phyloP scores from a whole-genome alignment of 768 basidiomycete species.

The Boletus huronensis region DNA sequence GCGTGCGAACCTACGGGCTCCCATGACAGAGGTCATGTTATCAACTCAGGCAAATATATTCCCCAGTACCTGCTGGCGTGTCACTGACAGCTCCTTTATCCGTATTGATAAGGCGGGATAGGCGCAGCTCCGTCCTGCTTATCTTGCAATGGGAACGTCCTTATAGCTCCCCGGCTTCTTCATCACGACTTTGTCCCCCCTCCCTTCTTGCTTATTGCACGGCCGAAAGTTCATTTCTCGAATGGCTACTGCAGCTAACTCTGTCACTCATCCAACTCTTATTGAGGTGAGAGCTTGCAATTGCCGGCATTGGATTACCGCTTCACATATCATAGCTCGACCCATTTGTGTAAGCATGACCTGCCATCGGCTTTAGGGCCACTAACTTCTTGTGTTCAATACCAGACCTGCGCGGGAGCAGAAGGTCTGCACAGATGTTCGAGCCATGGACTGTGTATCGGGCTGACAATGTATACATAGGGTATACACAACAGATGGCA shows the following conservation, averaged over 20 bases:
- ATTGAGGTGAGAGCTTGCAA: conserved; percentile 41
- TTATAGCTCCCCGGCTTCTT: conserved; percentile 3
- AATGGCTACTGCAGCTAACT: conserved; percentile 64
- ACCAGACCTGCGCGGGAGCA: conserved; percentile 50
- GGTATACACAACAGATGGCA: conserved; percentile 74
- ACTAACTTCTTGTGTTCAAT: background rate
- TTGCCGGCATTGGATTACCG: background rate
- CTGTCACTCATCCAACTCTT: conserved; percentile 54
- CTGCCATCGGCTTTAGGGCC: background rate
- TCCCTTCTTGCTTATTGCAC: background rate
- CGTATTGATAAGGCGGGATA: conserved; percentile 10
- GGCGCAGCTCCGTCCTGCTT: background rate
- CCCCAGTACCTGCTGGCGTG: background rate
- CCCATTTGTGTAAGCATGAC: conserved; percentile 55
- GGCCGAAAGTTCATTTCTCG: background rate
- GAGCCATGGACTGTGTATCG: background rate
- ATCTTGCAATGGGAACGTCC: background rate
- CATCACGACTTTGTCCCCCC: background rate
- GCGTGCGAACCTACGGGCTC: conserved; percentile 2
- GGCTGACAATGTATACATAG: conserved; percentile 28
- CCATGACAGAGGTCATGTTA: conserved; percentile 12
- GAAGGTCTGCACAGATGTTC: conserved; percentile 40
- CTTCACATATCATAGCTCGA: conserved; percentile 45
- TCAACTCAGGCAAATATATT: conserved; percentile 2
- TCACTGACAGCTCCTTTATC: background rate